These are phyloP conservation scores for Talaromyces sp. DNA, from an alignment of 2,329 filamentous ascomycete species.

Conservation along the genomic window DNA sequence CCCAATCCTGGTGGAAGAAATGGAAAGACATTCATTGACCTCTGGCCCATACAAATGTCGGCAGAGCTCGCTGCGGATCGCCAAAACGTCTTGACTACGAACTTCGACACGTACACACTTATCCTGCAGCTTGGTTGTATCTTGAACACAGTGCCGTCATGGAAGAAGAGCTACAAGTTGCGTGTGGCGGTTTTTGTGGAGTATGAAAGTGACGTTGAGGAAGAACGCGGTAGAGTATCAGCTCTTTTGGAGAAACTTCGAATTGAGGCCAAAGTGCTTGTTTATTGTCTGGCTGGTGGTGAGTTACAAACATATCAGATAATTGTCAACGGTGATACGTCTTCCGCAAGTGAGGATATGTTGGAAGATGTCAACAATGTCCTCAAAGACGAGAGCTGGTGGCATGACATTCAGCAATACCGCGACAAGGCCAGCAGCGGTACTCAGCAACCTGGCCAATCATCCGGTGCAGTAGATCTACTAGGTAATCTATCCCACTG, in stretches of 20 bases:
- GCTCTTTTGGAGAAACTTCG: conserved; percentile 74
- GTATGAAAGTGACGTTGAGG: conserved; percentile 77
- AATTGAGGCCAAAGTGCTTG: conserved; percentile 74
- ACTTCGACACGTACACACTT: conserved; percentile 88
- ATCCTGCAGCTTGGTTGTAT: conserved; percentile 85
- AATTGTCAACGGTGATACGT: conserved; percentile 67
- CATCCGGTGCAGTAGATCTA: conserved; percentile 26
- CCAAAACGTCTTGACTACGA: conserved; percentile 71
- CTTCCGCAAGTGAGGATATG: conserved; percentile 52
- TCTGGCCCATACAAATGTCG: conserved; percentile 94
- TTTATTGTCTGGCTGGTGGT: conserved; percentile 78
- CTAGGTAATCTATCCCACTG: conserved; percentile 46
- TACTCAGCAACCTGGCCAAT: conserved; percentile 20
- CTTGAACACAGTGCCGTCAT: conserved; percentile 73
- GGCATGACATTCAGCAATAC: conserved; percentile 66
- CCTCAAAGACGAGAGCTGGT: conserved; percentile 74
- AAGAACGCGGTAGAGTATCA: conserved; percentile 70
- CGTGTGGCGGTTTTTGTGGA: conserved; percentile 86
- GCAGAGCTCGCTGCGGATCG: conserved; percentile 70
- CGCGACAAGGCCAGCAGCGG: conserved; percentile 27
- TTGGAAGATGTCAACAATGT: conserved; percentile 62
- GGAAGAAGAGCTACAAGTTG: conserved; percentile 69
- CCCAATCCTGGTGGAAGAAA: conserved; percentile 59
- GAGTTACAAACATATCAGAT: conserved; percentile 69
- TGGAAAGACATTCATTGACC: conserved; percentile 74